phyloP scores from a whole-genome alignment of 2,329 filamentous ascomycete species.

The Fusarium tanahbumbuense region DNA sequence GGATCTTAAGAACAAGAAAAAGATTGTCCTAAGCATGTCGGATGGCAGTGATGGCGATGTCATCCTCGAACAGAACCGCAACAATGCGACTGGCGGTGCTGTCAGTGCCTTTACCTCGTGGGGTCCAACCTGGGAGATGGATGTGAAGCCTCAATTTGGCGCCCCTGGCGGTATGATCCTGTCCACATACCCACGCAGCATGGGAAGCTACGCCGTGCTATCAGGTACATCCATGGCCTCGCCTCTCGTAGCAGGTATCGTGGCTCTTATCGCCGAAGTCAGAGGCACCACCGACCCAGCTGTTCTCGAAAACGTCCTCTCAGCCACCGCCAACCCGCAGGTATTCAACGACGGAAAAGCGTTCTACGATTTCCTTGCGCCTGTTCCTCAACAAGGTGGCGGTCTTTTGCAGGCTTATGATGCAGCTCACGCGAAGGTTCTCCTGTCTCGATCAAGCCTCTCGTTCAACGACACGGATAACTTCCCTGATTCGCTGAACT shows the following conservation, averaged over 20 bases:
- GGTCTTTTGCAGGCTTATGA: constrained; percentile 71
- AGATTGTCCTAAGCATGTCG: constrained; percentile 58
- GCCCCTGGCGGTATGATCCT: constrained; percentile 68
- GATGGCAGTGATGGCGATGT: constrained; percentile 53
- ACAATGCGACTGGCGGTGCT: constrained; percentile 62
- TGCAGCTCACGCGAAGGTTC: constrained; percentile 64
- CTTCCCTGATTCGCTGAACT: constrained; percentile 61
- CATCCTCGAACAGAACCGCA: constrained; percentile 51
- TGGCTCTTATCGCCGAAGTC: constrained; percentile 64
- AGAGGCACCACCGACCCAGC: constrained; percentile 64
- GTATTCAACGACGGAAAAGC: constrained; percentile 59
- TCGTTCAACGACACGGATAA: constrained; percentile 74
- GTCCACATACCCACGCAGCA: constrained; percentile 63
- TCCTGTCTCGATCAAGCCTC: constrained; percentile 67
- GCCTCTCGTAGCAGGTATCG: constrained; percentile 65
- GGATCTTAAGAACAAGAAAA: constrained; percentile 56
- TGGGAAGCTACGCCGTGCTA: constrained; percentile 62
- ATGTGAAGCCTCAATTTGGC: constrained; percentile 67
- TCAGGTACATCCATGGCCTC: constrained; percentile 72
- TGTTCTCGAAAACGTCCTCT: constrained; percentile 61
- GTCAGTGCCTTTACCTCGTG: constrained; percentile 66
- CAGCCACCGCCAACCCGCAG: constrained; percentile 61
- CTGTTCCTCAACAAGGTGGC: constrained; percentile 69
- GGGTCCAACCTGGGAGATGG: constrained; percentile 71
- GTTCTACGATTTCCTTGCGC: constrained; percentile 58